These are phyloP conservation scores for Corylus avellana DNA, from an alignment of 306 rosid genomes.

Conservation along the genomic window DNA sequence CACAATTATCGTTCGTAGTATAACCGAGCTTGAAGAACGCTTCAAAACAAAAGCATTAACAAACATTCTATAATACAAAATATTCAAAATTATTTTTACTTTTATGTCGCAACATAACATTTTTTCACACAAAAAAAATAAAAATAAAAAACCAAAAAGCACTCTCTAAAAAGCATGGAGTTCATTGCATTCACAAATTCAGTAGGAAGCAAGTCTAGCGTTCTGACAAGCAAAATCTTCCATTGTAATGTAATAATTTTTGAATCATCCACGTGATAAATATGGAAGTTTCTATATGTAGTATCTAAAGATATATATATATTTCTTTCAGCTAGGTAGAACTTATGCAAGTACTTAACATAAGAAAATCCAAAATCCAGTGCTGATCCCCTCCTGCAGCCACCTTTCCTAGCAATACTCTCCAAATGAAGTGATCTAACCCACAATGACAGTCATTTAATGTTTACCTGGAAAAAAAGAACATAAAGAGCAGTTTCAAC, in stretches of 20 bases:
- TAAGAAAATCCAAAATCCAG: conserved; percentile 10
- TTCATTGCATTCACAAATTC: neutral
- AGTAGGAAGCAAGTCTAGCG: neutral
- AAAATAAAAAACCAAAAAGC: no score
- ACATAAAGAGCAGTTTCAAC: conserved; percentile 15
- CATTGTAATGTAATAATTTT: neutral
- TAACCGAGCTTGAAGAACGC: neutral
- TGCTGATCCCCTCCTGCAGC: conserved; percentile 15
- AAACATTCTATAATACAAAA: no score
- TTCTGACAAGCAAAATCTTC: neutral
- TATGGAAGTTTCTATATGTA: conserved; percentile 26
- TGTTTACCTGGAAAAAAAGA: conserved; percentile 39
- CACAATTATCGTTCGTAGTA: no score
- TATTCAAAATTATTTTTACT: no score
- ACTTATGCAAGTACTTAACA: neutral
- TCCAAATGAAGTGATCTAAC: conserved; percentile 23
- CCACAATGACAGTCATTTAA: conserved; percentile 2
- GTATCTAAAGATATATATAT: neutral
- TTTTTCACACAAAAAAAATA: neutral
- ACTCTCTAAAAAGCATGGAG: no score
- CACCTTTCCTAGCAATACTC: neutral
- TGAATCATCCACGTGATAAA: neutral
- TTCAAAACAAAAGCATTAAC: no score
- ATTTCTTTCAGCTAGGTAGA: no score
- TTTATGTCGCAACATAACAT: no score